These are phyloP conservation scores for Pseudopyricularia cyperi DNA, from an alignment of 2,329 filamentous ascomycete genomes.

Conservation along the genomic window DNA sequence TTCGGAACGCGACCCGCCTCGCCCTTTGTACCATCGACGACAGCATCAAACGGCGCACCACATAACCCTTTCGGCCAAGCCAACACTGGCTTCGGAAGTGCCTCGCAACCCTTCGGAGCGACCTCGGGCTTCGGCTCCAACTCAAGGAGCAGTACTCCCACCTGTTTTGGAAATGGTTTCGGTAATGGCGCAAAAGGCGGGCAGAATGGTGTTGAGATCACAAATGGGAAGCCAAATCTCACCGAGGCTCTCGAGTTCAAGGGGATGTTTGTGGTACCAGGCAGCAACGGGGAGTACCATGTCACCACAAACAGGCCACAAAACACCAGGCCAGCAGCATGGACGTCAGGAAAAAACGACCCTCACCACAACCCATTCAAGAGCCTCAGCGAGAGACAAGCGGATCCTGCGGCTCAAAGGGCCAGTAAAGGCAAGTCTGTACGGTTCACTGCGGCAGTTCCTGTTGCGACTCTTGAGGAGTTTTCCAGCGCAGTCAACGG, in stretches of 20 bases:
- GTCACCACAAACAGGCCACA: background rate
- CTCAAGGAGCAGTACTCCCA: background rate
- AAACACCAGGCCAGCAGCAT: background rate
- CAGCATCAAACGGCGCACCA: background rate
- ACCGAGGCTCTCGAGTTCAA: background rate
- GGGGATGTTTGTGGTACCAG: background rate
- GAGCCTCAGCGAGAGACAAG: constrained; percentile 1
- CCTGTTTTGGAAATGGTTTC: background rate
- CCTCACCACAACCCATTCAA: constrained; percentile 2
- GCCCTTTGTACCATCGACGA: background rate
- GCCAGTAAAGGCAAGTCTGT: background rate
- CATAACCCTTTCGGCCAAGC: background rate
- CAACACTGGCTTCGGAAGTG: background rate
- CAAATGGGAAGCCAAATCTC: background rate
- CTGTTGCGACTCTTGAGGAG: constrained; percentile 5
- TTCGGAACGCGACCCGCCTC: background rate
- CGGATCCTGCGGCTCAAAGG: background rate
- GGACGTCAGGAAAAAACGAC: background rate
- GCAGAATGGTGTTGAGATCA: background rate
- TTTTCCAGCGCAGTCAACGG: constrained; percentile 37
- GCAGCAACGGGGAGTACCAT: background rate
- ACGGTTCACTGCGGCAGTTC: background rate
- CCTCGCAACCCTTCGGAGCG: background rate
- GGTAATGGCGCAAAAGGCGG: background rate
- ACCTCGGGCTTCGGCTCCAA: background rate